Evolutionary conservation across 2,329 filamentous ascomycete genomes (phyloP).

Genomic region (Elsinoe batatas): DNA sequence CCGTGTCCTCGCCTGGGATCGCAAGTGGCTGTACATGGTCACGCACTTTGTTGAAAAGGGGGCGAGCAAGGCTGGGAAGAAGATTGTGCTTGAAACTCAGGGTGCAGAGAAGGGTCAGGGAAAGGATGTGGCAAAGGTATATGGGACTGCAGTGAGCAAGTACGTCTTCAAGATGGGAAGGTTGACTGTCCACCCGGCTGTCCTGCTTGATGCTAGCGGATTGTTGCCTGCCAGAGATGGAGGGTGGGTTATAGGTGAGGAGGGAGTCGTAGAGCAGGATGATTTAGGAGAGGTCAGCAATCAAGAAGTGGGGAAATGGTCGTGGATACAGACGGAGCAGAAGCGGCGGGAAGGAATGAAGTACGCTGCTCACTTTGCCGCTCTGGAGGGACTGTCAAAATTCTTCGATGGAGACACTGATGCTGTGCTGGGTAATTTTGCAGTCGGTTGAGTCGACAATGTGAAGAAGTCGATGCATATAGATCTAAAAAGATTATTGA

Average conservation of each 20-base stretch:
- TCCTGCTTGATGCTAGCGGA: conserved; percentile 44
- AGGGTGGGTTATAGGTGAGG: neutral
- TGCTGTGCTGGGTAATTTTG: neutral
- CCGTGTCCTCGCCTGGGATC: conserved; percentile 32
- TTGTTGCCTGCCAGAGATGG: neutral
- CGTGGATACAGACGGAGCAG: neutral
- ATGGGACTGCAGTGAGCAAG: conserved; percentile 32
- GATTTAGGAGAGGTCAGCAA: neutral
- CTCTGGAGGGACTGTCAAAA: neutral
- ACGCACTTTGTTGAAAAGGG: conserved; percentile 33
- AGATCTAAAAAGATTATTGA: too few species aligned
- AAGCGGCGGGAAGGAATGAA: neutral
- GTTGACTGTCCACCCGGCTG: conserved; percentile 67
- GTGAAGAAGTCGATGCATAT: too few species aligned
- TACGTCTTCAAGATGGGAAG: conserved; percentile 41
- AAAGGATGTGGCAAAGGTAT: conserved; percentile 24
- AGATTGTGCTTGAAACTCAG: conserved; percentile 12
- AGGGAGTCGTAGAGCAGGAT: neutral
- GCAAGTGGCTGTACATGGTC: conserved; percentile 36
- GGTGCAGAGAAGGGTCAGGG: conserved; percentile 12
- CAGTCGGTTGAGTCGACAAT: neutral
- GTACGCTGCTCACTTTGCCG: neutral
- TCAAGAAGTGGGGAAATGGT: neutral
- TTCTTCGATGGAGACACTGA: neutral
- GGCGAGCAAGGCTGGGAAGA: conserved; percentile 21